Evolutionary conservation across 768 basidiomycete species (phyloP), one percentile per base, ranked within the genome.

Genomic region (Phanerochaete carnosa): DNA sequence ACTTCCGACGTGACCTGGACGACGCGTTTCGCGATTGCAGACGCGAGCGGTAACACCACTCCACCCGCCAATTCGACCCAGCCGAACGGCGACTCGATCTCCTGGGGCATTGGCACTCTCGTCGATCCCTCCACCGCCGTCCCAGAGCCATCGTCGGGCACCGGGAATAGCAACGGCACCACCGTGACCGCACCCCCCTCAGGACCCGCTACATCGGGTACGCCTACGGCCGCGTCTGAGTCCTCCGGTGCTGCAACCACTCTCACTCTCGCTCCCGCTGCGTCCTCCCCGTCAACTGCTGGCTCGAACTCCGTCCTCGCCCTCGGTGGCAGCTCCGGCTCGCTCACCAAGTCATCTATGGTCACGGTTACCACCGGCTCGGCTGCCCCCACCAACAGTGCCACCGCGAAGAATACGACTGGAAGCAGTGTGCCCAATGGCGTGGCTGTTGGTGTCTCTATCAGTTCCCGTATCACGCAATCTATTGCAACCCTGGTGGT

Each of bases 1-100:
- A 68, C 82, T 0, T 1, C 73, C 37, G 68, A 76, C 68, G 71
- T 75, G 35, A 64, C 67, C 25, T 94, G 92, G 92, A 89, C 90
- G 1, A 85, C 83, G 16, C 88, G 92, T 25, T 93, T 92, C 78
- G 76, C 87, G 35, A 90, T 94, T 67, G 83, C 87, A 2, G 81
- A 79, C 33, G 47, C 79, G 3, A 65, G 70, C 26, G 84, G 83
- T 13, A 63, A 72, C 8, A 75, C 79, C 55, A 77, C 77, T 2
- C 66, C 83, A 3, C 79, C 90, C 0, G 58, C 81, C 19, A 77
- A 89, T 58, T 35, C 75, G 12, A 81, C 72, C 0, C 86, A 92
- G 65, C 83, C 86, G 6, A 69, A 74, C 11, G 62, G 70, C 26
- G 33, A 63, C 0, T 39, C 72, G 15, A 85, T 92, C 46, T 78